A percentile compares a stretch with the other conserved stretches of the same genome.
phyloP scores from a whole-genome alignment of 2,329 filamentous ascomycete species.

The Aaosphaeria pasadenensis region DNA sequence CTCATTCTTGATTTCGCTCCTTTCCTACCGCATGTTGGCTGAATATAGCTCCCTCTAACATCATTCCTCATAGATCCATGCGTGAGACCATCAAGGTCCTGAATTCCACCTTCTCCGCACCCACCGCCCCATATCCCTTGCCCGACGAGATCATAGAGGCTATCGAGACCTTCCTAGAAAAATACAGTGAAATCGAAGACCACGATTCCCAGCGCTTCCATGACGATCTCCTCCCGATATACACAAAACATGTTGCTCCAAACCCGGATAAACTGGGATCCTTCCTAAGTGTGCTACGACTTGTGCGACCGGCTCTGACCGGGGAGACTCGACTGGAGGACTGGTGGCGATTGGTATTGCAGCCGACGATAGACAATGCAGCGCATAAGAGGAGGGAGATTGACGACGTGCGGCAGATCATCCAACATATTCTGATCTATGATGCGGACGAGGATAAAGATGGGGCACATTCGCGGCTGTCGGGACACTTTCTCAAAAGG shows the following conservation, averaged over 20 bases:
- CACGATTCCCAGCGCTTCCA: conserved; percentile 67
- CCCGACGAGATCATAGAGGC: conserved; percentile 62
- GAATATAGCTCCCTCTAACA: not conserved
- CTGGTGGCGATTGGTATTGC: conserved; percentile 68
- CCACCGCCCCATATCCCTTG: conserved; percentile 53
- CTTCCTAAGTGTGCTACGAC: conserved; percentile 67
- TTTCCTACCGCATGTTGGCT: not conserved
- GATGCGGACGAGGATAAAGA: conserved; percentile 57
- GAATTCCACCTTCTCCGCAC: conserved; percentile 41
- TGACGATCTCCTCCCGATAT: conserved; percentile 67
- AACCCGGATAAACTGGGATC: conserved; percentile 57
- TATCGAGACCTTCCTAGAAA: conserved; percentile 66
- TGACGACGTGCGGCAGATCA: conserved; percentile 61
- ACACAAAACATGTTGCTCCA: conserved; percentile 61
- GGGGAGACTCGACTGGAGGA: conserved; percentile 61
- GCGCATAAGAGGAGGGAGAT: conserved; percentile 62
- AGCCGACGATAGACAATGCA: conserved; percentile 56
- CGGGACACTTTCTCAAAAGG: conserved; percentile 55
- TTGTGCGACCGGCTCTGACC: conserved; percentile 62
- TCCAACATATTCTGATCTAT: conserved; percentile 63
- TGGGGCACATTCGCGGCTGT: conserved; percentile 43
- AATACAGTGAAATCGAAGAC: conserved; percentile 66
- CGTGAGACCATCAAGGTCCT: conserved; percentile 49
- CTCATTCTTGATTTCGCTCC: too few species aligned
- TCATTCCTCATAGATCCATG: conserved; percentile 39